Percentiles rank a stretch among this genome's conserved stretches.
phyloP scores from a whole-genome alignment of 1,284 basidiomycete genomes.

The Hypsizygus ulmarius region DNA sequence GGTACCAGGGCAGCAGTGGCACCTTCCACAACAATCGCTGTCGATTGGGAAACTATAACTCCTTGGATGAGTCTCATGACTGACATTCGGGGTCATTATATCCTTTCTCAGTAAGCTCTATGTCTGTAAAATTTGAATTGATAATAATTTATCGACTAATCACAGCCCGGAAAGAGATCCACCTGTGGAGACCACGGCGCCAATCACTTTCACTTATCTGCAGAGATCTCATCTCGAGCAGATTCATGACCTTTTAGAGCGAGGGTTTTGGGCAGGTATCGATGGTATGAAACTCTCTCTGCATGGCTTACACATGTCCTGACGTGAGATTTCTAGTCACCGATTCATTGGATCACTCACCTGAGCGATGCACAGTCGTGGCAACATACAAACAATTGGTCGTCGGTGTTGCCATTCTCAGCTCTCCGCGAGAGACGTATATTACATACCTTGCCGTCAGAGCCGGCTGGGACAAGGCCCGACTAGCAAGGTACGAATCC shows the following conservation, averaged over 20 bases:
- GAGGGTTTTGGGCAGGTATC: constrained; percentile 72
- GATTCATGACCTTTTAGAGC: constrained; percentile 63
- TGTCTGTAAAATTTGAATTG: constrained; percentile 2
- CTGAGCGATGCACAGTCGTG: constrained; percentile 68
- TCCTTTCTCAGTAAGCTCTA: constrained; percentile 51
- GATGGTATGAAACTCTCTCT: constrained; percentile 45
- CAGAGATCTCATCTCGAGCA: constrained; percentile 59
- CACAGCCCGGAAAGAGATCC: constrained; percentile 55
- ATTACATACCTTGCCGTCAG: constrained; percentile 76
- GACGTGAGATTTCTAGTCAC: constrained; percentile 44
- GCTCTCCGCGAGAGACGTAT: constrained; percentile 76
- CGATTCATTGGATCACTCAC: constrained; percentile 62
- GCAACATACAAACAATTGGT: constrained; percentile 69
- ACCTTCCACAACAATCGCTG: constrained; percentile 40
- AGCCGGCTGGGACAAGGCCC: constrained; percentile 73
- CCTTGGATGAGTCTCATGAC: constrained; percentile 74
- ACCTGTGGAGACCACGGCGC: constrained; percentile 38
- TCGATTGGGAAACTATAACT: constrained; percentile 68
- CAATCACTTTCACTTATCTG: constrained; percentile 64
- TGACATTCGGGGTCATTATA: constrained; percentile 64
- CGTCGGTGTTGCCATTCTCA: constrained; percentile 67
- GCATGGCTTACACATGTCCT: constrained; percentile 4
- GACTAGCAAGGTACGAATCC: constrained; percentile 64
- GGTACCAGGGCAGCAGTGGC: constrained; percentile 32
- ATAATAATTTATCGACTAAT: constrained; percentile 10